Base-by-base conservation (phyloP, 2,329 filamentous ascomycete species). In the Didymella pinodella region DNA sequence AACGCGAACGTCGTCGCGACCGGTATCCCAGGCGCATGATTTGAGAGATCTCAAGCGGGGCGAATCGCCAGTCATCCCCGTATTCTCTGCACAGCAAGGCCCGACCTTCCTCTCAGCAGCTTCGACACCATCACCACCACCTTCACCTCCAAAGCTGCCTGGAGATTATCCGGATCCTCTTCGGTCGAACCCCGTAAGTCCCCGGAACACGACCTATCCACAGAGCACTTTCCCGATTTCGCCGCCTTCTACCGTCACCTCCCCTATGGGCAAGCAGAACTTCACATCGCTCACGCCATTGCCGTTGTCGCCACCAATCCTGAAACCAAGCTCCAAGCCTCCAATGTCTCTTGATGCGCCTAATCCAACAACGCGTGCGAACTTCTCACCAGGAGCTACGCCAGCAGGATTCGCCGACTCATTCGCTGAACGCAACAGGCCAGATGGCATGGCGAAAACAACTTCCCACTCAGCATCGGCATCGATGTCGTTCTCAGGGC, bases 41-140 rank as follows among this genome's bases (percentile, higher is more conserved):
- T 18, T 44, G 26, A 26, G 6, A 14, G 32, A 47, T 1, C 20
- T 32, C 2, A 36, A 26, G 26, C 20, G 28, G 20, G 48, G 45
- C 3, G 16, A 47, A 36, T 55, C 57, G 11, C 57, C 52, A 11
- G 36, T 48, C 52, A 61, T 43, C 54, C 68, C 8, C 45, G 61
- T 46, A 26, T 66, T 25, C 62, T 61, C 60, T 5, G 51, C 54
- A 12, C 61, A 62, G 11, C 61, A 63, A 41, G 68, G 73, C 6
- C 69, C 73, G 34, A 76, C 73, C 3, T 77, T 76, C 40, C 66
- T 75, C 14, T 75, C 75, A 5, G 66, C 72, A 26, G 64, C 72
- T 32, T 73, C 71, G 3, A 75, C 75, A 5, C 74, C 74, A 4
- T 75, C 73, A 5, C 74, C 73, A 12, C 73, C 73, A 10, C 60